Conservation (phyloP, 306 rosid genomes). For the Inga oerstediana region DNA sequence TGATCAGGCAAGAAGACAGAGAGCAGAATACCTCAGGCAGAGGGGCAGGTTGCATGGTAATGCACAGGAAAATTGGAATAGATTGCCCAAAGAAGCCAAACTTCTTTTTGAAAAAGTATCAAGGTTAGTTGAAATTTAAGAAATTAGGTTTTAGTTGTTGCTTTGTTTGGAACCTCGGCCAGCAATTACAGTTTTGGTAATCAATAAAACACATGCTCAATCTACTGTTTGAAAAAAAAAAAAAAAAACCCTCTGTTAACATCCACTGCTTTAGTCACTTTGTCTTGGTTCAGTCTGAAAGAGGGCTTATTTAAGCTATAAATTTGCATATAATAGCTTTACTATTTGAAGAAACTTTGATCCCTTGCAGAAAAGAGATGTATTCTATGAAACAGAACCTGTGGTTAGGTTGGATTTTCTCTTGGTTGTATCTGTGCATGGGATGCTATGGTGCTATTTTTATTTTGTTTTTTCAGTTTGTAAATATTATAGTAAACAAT, state of each 20-base stretch:
- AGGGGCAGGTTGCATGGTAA: conserved; percentile 64
- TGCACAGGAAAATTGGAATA: conserved; percentile 50
- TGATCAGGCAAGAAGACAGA: conserved; percentile 78
- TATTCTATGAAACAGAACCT: background rate
- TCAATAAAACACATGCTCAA: background rate
- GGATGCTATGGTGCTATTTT: background rate
- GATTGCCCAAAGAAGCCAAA: conserved; percentile 75
- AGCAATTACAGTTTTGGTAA: background rate
- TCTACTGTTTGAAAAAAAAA: background rate
- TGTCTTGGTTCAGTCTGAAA: background rate
- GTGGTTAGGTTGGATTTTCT: background rate
- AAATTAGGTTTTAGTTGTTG: background rate
- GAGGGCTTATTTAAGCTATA: background rate
- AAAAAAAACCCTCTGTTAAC: background rate
- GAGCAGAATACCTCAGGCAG: conserved; percentile 88
- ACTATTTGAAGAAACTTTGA: background rate
- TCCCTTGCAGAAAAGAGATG: conserved; percentile 2
- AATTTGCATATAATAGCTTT: background rate
- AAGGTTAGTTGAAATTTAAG: conserved; percentile 52
- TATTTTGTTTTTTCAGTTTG: background rate
- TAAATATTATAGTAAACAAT: conserved; percentile 11
- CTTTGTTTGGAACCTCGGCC: conserved; percentile 11
- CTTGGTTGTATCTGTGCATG: background rate
- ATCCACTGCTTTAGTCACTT: background rate
- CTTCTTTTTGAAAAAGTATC: conserved; percentile 74